Evolutionary conservation across 2,329 filamentous ascomycete species (phyloP), one percentile per base, ranked within the genome.

Genomic region (Alternaria dauci): DNA sequence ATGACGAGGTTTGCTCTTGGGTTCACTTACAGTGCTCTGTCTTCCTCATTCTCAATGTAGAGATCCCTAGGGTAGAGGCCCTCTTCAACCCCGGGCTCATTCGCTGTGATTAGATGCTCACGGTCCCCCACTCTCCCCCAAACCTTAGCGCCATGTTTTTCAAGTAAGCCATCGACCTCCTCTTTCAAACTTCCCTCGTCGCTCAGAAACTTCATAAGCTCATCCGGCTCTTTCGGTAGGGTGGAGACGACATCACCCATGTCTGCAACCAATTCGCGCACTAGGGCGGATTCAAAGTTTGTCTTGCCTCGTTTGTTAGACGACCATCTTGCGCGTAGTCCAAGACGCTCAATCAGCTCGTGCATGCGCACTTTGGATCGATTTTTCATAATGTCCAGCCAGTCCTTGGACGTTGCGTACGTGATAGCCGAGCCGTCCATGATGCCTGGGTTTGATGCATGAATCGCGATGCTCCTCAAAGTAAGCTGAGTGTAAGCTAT

Each of bases 281-380:
- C 70, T n/a, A 75, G 55, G 20, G 70, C 71, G 43, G 73, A 76
- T 51, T 77, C 74, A 47, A 77, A 77, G 36, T 76, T 76, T 16
- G 75, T 76, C 56, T 77, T 77, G 51, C 75, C 75, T 18, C 75
- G 75, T 55, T 76, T 77, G 63, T 76, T 76, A n/a, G 74, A 75
- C 28, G 72, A 76, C 74, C 74, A 76, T 61, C 76, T 77, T 11
- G 75, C 74, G 26, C 74, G 71, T 12, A 77, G 52, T 6, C 75
- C 75, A 44, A 77, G 68, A 14, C 73, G 66, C 44, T 77, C 74
- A 23, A 77, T 77, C n/a, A 77, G 59, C 54, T 76, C 74, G 55
- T 77, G 75, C 75, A 77, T 77, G 51, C 74, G 71, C 30, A 76
- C 65, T 55, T 74, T 75, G 32, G 72, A 75, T 12, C 74, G 62